A percentile compares a stretch with the other conserved stretches of the same genome.
These are phyloP conservation scores for Neonectria sp. DNA, from an alignment of 2,329 filamentous ascomycete species.

Conservation along the genomic window DNA sequence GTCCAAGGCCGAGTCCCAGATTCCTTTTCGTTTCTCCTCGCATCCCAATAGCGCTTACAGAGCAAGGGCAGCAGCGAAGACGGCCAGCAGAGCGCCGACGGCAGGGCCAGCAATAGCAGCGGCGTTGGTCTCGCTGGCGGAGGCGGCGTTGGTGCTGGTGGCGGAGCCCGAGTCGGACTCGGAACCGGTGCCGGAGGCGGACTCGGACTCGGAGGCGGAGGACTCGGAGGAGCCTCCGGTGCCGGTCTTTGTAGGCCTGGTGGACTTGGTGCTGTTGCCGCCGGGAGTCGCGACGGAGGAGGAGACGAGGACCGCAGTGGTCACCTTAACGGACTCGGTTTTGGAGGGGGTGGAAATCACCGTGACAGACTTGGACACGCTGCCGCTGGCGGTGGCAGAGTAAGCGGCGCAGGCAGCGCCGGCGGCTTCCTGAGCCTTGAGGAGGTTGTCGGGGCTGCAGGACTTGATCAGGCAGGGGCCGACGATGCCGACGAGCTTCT, in stretches of 20 bases:
- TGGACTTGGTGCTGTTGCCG: neutral
- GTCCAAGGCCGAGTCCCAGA: neutral
- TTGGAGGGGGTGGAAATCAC: constrained; percentile 17
- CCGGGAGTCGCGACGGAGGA: constrained; percentile 6
- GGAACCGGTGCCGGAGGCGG: constrained; percentile 12
- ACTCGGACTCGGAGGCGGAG: constrained; percentile 4
- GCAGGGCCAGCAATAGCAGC: constrained; percentile 47
- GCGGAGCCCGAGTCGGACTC: constrained; percentile 6
- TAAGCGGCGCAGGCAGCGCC: constrained; percentile 48
- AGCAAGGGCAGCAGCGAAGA: constrained; percentile 51
- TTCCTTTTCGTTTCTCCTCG: neutral
- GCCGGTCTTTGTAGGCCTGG: constrained; percentile 28
- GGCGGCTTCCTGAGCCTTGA: constrained; percentile 52
- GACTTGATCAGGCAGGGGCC: constrained; percentile 51
- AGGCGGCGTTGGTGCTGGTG: constrained; percentile 12
- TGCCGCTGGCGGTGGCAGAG: constrained; percentile 35
- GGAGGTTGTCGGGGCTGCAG: constrained; percentile 53
- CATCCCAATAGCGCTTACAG: constrained; percentile 45
- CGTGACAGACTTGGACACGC: constrained; percentile 13
- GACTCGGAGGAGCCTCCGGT: neutral
- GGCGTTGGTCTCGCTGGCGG: constrained; percentile 32
- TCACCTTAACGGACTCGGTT: constrained; percentile 22
- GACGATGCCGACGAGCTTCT: constrained; percentile 48
- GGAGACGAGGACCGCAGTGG: constrained; percentile 9
- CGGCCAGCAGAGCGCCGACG: constrained; percentile 49